These are phyloP conservation scores for Pyricularia grisea DNA, from an alignment of 2,329 filamentous ascomycete genomes.

Conservation along the genomic window DNA sequence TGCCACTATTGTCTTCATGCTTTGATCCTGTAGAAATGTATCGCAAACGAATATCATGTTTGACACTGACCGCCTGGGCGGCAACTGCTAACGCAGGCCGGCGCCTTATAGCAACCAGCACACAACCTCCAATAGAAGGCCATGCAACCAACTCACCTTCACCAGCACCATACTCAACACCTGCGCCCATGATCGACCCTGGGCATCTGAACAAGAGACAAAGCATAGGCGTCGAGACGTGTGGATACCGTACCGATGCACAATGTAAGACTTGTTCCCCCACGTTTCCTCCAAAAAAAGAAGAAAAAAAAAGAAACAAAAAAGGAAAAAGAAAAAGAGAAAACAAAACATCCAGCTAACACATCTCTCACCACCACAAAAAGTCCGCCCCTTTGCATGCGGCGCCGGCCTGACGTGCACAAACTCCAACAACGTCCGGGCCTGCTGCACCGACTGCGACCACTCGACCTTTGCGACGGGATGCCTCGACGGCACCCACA, in stretches of 20 bases:
- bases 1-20: not conserved
- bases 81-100: not conserved
- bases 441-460: constrained; percentile 2
- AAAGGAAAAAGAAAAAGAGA: no score
- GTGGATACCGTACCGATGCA: constrained; percentile 1
- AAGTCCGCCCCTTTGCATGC: constrained; percentile 4
- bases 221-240: not conserved
- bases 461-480: not conserved
- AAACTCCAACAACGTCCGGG: constrained; percentile 3
- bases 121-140: not conserved
- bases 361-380: not conserved
- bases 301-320: no score
- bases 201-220: not conserved
- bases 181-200: not conserved
- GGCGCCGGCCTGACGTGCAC: constrained; percentile 1
- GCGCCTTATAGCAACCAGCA: not conserved
- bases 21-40: not conserved
- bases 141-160: not conserved
- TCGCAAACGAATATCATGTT: not conserved
- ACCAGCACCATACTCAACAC: not conserved
- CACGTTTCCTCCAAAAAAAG: not conserved
- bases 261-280: not conserved
- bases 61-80: not conserved
- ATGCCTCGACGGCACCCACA: constrained; percentile 1
- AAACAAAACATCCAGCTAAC: no score